phyloP scores from a whole-genome alignment of 2,329 filamentous ascomycete species.

The Epichloe baconii region DNA sequence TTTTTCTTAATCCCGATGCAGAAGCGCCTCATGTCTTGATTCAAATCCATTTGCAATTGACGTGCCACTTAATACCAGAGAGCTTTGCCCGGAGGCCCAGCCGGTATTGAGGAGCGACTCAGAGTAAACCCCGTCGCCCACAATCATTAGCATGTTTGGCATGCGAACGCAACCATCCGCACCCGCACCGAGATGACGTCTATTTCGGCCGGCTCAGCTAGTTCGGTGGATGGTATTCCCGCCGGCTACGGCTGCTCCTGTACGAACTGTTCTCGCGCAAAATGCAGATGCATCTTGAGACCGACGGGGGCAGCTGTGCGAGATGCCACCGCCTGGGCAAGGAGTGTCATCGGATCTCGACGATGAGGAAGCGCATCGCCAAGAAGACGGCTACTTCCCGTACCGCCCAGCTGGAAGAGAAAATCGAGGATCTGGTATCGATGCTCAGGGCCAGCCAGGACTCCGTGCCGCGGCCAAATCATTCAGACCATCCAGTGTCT shows the following conservation, averaged over 20 bases:
- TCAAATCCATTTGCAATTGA: not conserved
- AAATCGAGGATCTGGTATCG: slow-evolving; percentile 34
- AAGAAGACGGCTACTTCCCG: slow-evolving; percentile 22
- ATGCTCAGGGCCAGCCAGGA: slow-evolving; percentile 25
- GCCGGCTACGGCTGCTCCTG: slow-evolving; percentile 32
- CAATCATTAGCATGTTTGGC: not conserved
- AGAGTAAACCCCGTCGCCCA: not conserved
- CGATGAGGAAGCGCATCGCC: slow-evolving; percentile 24
- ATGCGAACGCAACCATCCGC: not conserved
- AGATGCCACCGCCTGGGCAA: slow-evolving; percentile 34
- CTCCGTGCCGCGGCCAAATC: not conserved
- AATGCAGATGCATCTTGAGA: slow-evolving; percentile 34
- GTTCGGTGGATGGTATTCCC: slow-evolving; percentile 13
- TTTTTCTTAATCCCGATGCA: not conserved
- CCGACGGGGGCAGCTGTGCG: slow-evolving; percentile 21
- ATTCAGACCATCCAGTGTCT: slow-evolving; percentile 1
- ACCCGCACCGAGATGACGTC: not conserved
- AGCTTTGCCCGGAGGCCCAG: not conserved
- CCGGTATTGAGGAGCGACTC: not conserved
- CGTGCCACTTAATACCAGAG: not conserved
- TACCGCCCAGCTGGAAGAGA: slow-evolving; percentile 35
- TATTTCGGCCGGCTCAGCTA: not conserved
- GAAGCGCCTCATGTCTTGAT: not conserved
- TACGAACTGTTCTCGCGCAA: slow-evolving; percentile 32
- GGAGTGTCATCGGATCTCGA: slow-evolving; percentile 31